Percentiles rank a stretch among this genome's conserved stretches.
Evolutionary conservation across 148 eudicot genomes (phyloP).

Genomic region (Heliosperma pusillum): DNA sequence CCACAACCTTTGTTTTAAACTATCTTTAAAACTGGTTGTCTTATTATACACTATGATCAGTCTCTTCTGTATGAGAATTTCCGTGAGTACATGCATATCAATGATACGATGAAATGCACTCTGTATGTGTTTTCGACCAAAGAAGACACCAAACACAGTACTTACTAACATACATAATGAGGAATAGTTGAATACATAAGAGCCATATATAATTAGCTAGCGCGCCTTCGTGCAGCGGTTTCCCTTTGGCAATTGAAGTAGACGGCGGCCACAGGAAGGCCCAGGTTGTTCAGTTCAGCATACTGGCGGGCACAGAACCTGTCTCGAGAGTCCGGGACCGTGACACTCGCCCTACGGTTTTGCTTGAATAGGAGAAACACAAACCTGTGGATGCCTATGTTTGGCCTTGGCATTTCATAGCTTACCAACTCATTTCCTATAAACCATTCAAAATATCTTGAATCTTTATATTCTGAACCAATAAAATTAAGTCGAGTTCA

Average conservation of each 20-base stretch:
- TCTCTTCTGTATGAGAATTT: background rate
- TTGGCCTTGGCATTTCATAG: slow-evolving; percentile 86
- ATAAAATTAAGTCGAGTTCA: background rate
- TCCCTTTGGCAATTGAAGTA: slow-evolving; percentile 82
- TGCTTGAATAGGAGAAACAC: slow-evolving; percentile 75
- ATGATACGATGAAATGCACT: background rate
- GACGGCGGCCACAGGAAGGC: slow-evolving; percentile 75
- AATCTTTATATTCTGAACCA: background rate
- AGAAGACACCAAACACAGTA: background rate
- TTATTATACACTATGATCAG: background rate
- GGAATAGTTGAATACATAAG: too few relatives aligned
- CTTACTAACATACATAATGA: too few relatives aligned
- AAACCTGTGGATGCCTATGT: slow-evolving; percentile 90
- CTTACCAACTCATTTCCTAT: slow-evolving; percentile 70
- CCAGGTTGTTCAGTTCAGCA: slow-evolving; percentile 57
- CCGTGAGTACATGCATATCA: too few relatives aligned
- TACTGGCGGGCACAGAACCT: slow-evolving; percentile 58
- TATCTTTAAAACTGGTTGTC: background rate
- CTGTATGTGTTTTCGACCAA: background rate
- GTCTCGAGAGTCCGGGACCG: slow-evolving; percentile 52
- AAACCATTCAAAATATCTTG: background rate
- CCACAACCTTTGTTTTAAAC: background rate
- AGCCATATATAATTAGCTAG: background rate
- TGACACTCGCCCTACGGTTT: slow-evolving; percentile 34
- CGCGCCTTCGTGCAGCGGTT: slow-evolving; percentile 76